Evolutionary conservation across 2,329 filamentous ascomycete genomes (phyloP), one percentile per base, ranked within the genome.

Genomic region (Emergomyces orientalis): DNA sequence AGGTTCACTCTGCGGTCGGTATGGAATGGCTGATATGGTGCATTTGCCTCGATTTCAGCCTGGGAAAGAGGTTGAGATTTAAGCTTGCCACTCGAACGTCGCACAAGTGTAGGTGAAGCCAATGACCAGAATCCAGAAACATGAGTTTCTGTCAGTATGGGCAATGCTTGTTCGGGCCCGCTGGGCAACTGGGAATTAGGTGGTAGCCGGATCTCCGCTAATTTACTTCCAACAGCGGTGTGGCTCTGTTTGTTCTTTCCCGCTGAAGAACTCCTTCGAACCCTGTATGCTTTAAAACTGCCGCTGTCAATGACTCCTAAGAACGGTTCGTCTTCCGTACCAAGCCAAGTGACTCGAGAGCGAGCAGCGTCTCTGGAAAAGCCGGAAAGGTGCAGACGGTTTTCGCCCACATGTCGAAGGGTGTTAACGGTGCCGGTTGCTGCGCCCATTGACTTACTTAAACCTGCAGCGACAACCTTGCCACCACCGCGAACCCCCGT

Each of bases 11-110:
- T 86, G 62, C 86, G 84, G 71, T 97, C 92, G 0, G 92, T 94
- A 73, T 97, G 93, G 78, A 97, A 97, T 0, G 94, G 93, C 70
- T 96, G 92, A 70, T 96, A 97, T 1, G 93, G 91, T 4, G 92
- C 89, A 71, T 93, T 97, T 1, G 93, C 96, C 72, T 99, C 94
- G 67, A 96, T 95, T 78, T 97, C 92, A 6, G 90, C 91, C 84
- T 92, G 72, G 78, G 88, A 73, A 77, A 89, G 75, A 79, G 88
- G 73, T 79, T 82, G 70, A 74, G 77, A 47, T 47, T 59, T 59
- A 27, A 59, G 57, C 19, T 59, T 59, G 17, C 57, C 57, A 69
- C 77, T 79, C 68, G 72, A 70, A 51, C 75, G 69, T 67, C 74
- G 75, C 62, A 73, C 74, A 68, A 73, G 77, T 32, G 63, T 69